Base-by-base conservation (phyloP, 139 green algal species). In the Ostreobium quekettii region DNA sequence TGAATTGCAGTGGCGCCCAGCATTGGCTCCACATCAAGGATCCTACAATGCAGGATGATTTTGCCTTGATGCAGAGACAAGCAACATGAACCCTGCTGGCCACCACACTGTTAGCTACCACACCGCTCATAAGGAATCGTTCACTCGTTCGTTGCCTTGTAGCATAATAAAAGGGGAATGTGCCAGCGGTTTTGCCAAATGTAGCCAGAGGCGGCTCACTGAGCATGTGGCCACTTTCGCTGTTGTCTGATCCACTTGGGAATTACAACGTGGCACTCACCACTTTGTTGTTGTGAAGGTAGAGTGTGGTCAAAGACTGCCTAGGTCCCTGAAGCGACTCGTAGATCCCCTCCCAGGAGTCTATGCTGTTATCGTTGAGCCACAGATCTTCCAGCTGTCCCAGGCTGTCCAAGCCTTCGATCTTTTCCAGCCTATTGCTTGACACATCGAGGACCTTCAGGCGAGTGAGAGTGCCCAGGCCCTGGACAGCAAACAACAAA, bases 291-390 rank as follows among this genome's bases (percentile, higher is more conserved):
- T 75, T 71, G 11, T 87, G 75, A 8, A 97, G 71, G 76, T 97
- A 97, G 6, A 97, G 48, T 28, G 81, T 90, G 5, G 72, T 84
- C 11, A 97, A 72, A 36, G 71, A 86, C 29, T 57, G 39, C 5
- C 66, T 33, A 6, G 63, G 59, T 33, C 24, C 64, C 42, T 67
- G 22, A 37, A 95, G 63, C 1, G 64, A 79, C 11, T 48, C 62
- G 22, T 84, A 80, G 19, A 96, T 31, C 8, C 61, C 72, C 2
- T 81, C 69, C 31, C 82, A 63, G 26, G 46, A 60, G 0, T 85
- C 74, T 6, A 96, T 75, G 42, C 74, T 29, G 70, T 96, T 98
- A 73, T 97, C 82, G 66, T 97, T 97, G 19, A 95, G 73, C 93
- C 92, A 98, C 7, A 98, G 77, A 75, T 98, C 93, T 66, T 84